A percentile compares a stretch with the other conserved stretches of the same genome.
phyloP scores from a whole-genome alignment of 305 asterid genomes.

The Fraxinus xanthoxyloides region DNA sequence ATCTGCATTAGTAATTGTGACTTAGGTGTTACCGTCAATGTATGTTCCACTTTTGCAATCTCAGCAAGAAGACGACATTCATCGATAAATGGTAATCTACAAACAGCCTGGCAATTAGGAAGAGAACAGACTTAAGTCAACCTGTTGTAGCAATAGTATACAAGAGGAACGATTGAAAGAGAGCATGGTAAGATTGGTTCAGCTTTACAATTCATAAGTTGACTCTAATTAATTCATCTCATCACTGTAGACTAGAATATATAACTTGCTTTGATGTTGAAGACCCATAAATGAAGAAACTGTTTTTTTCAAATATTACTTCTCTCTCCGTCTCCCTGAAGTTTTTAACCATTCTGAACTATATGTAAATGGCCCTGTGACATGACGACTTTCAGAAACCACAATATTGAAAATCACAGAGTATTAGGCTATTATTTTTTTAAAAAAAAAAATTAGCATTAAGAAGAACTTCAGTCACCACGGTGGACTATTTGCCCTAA shows the following conservation, averaged over 20 bases:
- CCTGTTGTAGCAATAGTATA: background rate
- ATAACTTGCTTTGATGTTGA: background rate
- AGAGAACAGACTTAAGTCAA: conserved; percentile 13
- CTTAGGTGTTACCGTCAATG: conserved; percentile 48
- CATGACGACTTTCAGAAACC: background rate
- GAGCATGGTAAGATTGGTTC: background rate
- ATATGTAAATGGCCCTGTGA: background rate
- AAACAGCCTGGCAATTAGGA: conserved; percentile 47
- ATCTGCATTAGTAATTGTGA: conserved; percentile 11
- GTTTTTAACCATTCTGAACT: background rate
- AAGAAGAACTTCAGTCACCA: background rate
- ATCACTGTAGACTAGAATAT: background rate
- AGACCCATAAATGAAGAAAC: background rate
- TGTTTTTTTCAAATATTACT: background rate
- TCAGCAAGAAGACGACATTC: conserved; percentile 52
- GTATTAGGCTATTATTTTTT: background rate
- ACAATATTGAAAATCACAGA: background rate
- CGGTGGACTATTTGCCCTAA: background rate
- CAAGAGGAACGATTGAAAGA: background rate
- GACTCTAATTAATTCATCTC: background rate
- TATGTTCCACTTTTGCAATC: conserved; percentile 49
- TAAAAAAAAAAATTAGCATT: background rate
- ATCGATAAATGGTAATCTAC: conserved; percentile 59
- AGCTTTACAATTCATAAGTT: background rate
- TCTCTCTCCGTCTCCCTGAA: background rate